Percentiles rank a stretch among this genome's conserved stretches.
These are phyloP conservation scores for Linum lewisii DNA, from an alignment of 345 rosid species.

Conservation along the genomic window DNA sequence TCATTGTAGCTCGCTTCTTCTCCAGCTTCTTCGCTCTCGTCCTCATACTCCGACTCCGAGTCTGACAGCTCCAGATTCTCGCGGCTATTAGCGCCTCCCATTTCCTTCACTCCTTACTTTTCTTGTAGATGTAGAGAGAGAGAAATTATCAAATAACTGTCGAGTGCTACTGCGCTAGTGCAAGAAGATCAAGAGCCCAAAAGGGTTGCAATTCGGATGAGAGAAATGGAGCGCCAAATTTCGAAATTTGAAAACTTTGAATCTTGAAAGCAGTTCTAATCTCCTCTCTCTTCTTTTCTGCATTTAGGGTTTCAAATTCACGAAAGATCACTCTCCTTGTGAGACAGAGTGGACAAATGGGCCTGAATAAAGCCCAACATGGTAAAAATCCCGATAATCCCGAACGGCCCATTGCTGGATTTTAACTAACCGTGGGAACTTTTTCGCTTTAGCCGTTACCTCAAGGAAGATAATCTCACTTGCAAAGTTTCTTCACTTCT, in stretches of 20 bases:
- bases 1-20: constrained; percentile 42
- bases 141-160: background rate
- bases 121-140: background rate
- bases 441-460: no score
- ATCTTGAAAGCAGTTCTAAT: background rate
- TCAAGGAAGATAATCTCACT: no score
- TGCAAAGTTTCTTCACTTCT: no score
- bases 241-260: constrained; percentile 42
- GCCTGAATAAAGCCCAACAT: background rate
- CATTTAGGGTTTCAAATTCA: constrained; percentile 17
- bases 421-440: no score
- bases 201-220: background rate
- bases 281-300: background rate
- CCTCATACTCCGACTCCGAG: constrained; percentile 40
- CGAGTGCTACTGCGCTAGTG: background rate
- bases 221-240: constrained; percentile 29
- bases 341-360: background rate
- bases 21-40: constrained; percentile 22
- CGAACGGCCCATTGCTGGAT: background rate
- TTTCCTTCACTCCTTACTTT: constrained; percentile 8
- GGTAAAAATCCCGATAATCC: background rate
- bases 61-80: constrained; percentile 58
- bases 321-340: background rate
- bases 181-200: background rate
- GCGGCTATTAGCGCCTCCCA: constrained; percentile 69